Base-by-base conservation (phyloP, 139 green algal genomes). In the Zygnema cylindricum region DNA sequence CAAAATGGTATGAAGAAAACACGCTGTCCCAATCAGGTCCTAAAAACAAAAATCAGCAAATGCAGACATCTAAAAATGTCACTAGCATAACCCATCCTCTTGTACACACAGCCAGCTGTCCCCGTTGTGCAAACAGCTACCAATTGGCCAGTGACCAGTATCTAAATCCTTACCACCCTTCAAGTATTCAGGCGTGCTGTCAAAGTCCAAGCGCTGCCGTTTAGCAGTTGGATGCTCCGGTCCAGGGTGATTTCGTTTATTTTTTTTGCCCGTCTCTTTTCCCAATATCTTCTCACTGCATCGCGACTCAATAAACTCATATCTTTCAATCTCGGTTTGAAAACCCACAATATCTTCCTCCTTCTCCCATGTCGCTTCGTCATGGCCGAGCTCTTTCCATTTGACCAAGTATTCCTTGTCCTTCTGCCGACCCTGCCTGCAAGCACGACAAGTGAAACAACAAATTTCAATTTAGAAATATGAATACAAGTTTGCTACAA, bases 51-150 rank as follows among this genome's bases (percentile, higher is more conserved):
- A n/a, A n/a, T n/a, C n/a, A n/a, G n/a, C n/a, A n/a, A n/a, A n/a
- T n/a, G n/a, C n/a, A n/a, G n/a, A n/a, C n/a, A n/a, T n/a, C n/a
- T n/a, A n/a, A n/a, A n/a, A n/a, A n/a, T n/a, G n/a, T n/a, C n/a
- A n/a, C n/a, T n/a, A n/a, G n/a, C n/a, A n/a, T n/a, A n/a, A n/a
- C n/a, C n/a, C n/a, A n/a, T n/a, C n/a, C n/a, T n/a, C n/a, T n/a
- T n/a, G n/a, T n/a, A n/a, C n/a, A n/a, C n/a, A 84, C 93, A 98
- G 96, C 89, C 98, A 98, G 89, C 96, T 94, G 78, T 90, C 77
- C 77, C 86, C 40, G 38, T 1, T 21, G 30, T 77, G 77, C 86
- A 77, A 25, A 73, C 30, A n/a, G n/a, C n/a, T n/a, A n/a, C n/a
- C n/a, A n/a, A n/a, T n/a, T n/a, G n/a, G n/a, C n/a, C n/a, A n/a